Percentiles rank a stretch among this genome's conserved stretches.
phyloP scores from a whole-genome alignment of 768 basidiomycete species.

The Tylopilus sp. region DNA sequence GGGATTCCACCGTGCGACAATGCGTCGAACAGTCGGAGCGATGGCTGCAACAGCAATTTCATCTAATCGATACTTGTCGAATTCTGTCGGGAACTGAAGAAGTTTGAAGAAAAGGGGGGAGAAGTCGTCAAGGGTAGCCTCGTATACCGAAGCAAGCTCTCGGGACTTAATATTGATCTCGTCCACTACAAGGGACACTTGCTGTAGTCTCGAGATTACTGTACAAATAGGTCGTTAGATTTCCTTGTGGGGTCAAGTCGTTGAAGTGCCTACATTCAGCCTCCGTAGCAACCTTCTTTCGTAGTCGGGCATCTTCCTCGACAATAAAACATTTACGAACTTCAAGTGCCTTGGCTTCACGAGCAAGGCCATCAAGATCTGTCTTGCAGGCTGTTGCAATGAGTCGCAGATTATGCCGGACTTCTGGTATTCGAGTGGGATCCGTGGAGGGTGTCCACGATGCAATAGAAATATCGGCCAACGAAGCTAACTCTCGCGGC shows the following conservation, averaged over 20 bases:
- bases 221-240: slow-evolving; percentile 3
- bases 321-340: slow-evolving; percentile 72
- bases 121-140: slow-evolving; percentile 72
- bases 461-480: slow-evolving; percentile 71
- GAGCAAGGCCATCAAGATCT: slow-evolving; percentile 84
- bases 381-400: slow-evolving; percentile 80
- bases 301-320: slow-evolving; percentile 67
- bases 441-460: slow-evolving; percentile 89
- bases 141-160: slow-evolving; percentile 61
- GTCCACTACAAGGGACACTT: slow-evolving; percentile 70
- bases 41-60: slow-evolving; percentile 94
- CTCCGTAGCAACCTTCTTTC: slow-evolving; percentile 69
- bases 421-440: slow-evolving; percentile 86
- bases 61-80: slow-evolving; percentile 75
- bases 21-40: slow-evolving; percentile 69
- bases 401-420: slow-evolving; percentile 92
- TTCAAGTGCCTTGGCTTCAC: slow-evolving; percentile 81
- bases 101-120: slow-evolving; percentile 70
- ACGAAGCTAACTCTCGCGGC: slow-evolving; percentile 84
- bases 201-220: slow-evolving; percentile 80
- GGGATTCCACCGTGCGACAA: slow-evolving; percentile 79
- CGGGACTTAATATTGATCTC: slow-evolving; percentile 65
- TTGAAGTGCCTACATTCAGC: slow-evolving; percentile 57
- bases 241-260: neutral
- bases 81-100: slow-evolving; percentile 71